These are phyloP conservation scores for Aspergillus campestris DNA, from an alignment of 495 filamentous ascomycete genomes.

Conservation along the genomic window DNA sequence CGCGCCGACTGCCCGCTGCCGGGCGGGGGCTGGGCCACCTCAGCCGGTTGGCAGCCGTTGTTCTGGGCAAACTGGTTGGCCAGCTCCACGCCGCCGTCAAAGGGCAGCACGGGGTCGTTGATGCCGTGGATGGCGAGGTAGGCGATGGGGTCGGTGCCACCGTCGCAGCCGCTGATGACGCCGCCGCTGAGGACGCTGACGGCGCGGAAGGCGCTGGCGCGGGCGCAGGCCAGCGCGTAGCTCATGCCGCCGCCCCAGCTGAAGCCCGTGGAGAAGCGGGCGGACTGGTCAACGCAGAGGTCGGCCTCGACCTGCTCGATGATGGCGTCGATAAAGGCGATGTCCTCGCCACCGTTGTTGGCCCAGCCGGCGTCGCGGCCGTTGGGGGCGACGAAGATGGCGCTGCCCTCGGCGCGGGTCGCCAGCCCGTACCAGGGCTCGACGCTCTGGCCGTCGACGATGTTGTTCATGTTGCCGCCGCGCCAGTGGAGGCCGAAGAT, in stretches of 20 bases:
- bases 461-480: conserved; percentile 28
- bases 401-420: conserved; percentile 23
- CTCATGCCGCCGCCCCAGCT: conserved; percentile 44
- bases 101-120: conserved; percentile 27
- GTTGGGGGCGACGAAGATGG: conserved; percentile 35
- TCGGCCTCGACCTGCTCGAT: conserved; percentile 28
- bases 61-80: conserved; percentile 30
- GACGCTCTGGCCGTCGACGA: conserved; percentile 15
- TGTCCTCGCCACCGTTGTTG: conserved; percentile 35
- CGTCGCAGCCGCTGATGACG: conserved; percentile 31
- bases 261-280: conserved; percentile 42
- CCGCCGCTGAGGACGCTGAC: conserved; percentile 37
- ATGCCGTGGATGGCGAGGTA: conserved; percentile 38
- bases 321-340: conserved; percentile 32
- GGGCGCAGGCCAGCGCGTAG: conserved; percentile 36
- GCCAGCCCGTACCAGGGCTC: conserved; percentile 32
- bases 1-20: conserved; percentile 4
- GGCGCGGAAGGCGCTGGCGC: conserved; percentile 30
- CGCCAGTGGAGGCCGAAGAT: conserved; percentile 35
- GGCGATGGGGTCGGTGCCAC: conserved; percentile 30
- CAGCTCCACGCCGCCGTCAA: conserved; percentile 26
- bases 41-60: conserved; percentile 24
- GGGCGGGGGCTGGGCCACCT: conserved; percentile 3
- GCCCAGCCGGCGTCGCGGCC: conserved; percentile 36
- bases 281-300: conserved; percentile 35